Evolutionary conservation across 2,329 filamentous ascomycete species (phyloP).

Genomic region (Claviceps sp.): DNA sequence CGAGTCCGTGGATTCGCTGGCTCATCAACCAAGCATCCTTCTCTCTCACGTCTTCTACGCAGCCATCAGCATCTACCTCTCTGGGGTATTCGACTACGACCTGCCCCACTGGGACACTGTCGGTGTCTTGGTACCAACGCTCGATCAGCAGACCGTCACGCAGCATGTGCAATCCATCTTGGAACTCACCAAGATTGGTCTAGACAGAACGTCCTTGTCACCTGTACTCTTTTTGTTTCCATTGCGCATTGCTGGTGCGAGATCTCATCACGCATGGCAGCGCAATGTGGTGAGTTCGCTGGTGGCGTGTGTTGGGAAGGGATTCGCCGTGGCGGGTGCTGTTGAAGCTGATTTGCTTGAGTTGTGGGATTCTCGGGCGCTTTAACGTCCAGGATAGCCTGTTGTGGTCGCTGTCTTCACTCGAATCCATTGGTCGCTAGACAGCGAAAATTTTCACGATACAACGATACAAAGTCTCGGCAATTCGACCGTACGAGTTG

Average conservation of each 20-base stretch:
- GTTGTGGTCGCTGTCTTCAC: background rate
- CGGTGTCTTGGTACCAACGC: background rate
- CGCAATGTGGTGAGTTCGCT: background rate
- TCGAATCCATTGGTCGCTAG: background rate
- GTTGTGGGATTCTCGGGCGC: background rate
- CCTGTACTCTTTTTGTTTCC: conserved; percentile 21
- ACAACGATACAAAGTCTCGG: too few species aligned
- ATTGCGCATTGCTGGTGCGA: conserved; percentile 20
- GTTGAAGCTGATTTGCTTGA: background rate
- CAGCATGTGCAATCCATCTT: conserved; percentile 12
- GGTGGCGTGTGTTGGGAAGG: background rate
- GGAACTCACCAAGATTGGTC: conserved; percentile 3
- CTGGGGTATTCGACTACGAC: conserved; percentile 23
- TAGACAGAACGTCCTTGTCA: conserved; percentile 14
- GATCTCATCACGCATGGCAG: conserved; percentile 9
- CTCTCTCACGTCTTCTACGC: conserved; percentile 16
- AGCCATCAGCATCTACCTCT: conserved; percentile 23
- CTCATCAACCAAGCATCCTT: conserved; percentile 7
- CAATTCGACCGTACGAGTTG: too few species aligned
- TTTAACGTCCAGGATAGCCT: background rate
- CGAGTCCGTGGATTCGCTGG: background rate
- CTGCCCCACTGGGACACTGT: conserved; percentile 14
- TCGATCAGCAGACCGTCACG: background rate
- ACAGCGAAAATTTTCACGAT: background rate
- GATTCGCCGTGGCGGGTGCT: background rate